Evolutionary conservation across 352 stramenopile species (phyloP).

Genomic region (Phytophthora melonis): DNA sequence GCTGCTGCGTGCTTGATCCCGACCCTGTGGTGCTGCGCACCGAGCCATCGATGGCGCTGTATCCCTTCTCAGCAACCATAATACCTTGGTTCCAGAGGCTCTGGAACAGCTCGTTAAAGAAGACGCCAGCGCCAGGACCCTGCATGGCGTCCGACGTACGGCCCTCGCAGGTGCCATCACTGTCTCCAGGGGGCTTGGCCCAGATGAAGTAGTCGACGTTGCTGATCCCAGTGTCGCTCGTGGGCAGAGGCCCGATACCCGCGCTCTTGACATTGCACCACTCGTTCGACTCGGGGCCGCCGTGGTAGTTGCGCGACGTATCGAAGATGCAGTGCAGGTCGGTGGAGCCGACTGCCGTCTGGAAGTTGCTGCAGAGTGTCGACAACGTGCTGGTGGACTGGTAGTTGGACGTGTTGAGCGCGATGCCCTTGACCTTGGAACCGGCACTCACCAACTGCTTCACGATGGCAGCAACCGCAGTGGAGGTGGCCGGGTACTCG

Average conservation of each 20-base stretch:
- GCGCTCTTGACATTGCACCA: constrained; percentile 78
- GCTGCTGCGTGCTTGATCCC: constrained; percentile 15
- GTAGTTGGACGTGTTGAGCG: constrained; percentile 86
- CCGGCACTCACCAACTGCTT: constrained; percentile 47
- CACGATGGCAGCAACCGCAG: constrained; percentile 44
- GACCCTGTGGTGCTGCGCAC: constrained; percentile 25
- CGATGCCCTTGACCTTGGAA: constrained; percentile 65
- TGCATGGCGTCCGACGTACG: constrained; percentile 58
- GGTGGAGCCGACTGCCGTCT: constrained; percentile 51
- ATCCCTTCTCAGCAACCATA: constrained; percentile 58
- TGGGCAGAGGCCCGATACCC: constrained; percentile 66
- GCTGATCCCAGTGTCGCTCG: constrained; percentile 53
- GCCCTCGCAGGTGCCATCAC: constrained; percentile 60
- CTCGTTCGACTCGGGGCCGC: constrained; percentile 49
- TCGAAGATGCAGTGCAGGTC: constrained; percentile 69
- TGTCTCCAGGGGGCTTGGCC: constrained; percentile 75
- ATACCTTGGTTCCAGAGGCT: constrained; percentile 75
- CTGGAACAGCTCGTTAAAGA: constrained; percentile 68
- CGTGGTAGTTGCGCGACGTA: constrained; percentile 69
- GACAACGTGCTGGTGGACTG: constrained; percentile 59
- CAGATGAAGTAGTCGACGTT: constrained; percentile 82
- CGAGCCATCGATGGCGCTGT: constrained; percentile 46
- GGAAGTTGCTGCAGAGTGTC: constrained; percentile 65
- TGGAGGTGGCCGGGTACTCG: constrained; percentile 27
- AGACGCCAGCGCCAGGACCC: constrained; percentile 60